These are phyloP conservation scores for Tulasnella calospora DNA, from an alignment of 768 basidiomycete species.

Conservation along the genomic window DNA sequence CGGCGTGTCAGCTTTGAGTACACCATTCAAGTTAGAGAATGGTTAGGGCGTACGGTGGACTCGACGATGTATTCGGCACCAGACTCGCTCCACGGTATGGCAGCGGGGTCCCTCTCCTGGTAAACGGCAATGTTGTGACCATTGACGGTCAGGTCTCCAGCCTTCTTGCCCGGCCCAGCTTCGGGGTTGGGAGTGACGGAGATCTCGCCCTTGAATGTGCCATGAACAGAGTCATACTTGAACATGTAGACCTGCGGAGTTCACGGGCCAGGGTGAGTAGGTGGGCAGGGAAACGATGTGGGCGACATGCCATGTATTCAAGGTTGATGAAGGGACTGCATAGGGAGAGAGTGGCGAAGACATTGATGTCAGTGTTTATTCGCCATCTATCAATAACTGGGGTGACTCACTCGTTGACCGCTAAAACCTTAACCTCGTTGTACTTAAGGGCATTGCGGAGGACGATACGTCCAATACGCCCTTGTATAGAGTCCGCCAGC, in stretches of 20 bases:
- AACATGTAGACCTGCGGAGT: slow-evolving; percentile 85
- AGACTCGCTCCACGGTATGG: slow-evolving; percentile 73
- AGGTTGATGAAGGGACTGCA: slow-evolving; percentile 93
- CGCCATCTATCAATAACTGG: background rate
- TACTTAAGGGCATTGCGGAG: slow-evolving; percentile 84
- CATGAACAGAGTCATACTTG: slow-evolving; percentile 93
- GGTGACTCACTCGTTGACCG: slow-evolving; percentile 80
- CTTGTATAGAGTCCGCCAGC: slow-evolving; percentile 41
- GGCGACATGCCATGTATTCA: slow-evolving; percentile 77
- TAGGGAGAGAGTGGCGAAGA: background rate
- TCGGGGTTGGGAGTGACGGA: slow-evolving; percentile 45
- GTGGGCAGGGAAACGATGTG: background rate
- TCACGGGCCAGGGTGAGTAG: background rate
- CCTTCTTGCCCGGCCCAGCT: slow-evolving; percentile 46
- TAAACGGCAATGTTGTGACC: slow-evolving; percentile 72
- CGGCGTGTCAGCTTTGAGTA: background rate
- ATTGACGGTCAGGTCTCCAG: slow-evolving; percentile 84
- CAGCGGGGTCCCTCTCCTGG: slow-evolving; percentile 79
- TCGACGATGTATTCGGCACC: slow-evolving; percentile 94
- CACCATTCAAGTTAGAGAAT: background rate
- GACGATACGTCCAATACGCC: slow-evolving; percentile 99
- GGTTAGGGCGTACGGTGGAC: slow-evolving; percentile 63
- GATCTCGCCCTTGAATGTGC: slow-evolving; percentile 72
- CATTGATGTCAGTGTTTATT: background rate
- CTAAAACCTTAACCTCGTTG: slow-evolving; percentile 76